Conservation (phyloP, 2,329 filamentous ascomycete genomes). For the Colletotrichum shisoi region DNA sequence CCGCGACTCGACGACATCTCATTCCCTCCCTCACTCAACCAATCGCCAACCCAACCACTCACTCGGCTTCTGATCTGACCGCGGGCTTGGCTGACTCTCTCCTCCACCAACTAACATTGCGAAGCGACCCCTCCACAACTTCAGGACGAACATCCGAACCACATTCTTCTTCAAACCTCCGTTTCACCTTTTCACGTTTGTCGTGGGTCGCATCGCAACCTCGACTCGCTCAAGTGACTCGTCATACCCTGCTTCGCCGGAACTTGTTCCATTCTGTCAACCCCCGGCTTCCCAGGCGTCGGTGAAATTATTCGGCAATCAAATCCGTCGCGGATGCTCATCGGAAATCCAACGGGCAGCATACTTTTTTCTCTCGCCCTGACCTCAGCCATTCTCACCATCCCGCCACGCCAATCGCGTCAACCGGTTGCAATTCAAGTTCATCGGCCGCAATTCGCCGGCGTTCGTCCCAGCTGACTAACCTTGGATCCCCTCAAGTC, state of each 20-base stretch:
- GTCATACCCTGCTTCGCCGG: constrained; percentile 13
- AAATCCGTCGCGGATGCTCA: neutral
- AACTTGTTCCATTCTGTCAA: constrained; percentile 9
- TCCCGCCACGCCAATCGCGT: constrained; percentile 5
- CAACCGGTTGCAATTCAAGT: neutral
- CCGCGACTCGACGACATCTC: neutral
- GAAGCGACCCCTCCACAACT: constrained; percentile 16
- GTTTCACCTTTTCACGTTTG: constrained; percentile 31
- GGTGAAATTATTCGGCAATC: constrained; percentile 5
- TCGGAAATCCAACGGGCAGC: neutral
- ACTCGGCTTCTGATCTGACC: neutral
- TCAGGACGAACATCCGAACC: constrained; percentile 34
- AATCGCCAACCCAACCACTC: neutral
- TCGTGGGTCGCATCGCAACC: constrained; percentile 25
- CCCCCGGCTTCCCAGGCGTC: neutral
- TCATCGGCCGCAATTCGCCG: neutral
- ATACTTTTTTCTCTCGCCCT: neutral
- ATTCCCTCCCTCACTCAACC: neutral
- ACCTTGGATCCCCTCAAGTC: neutral
- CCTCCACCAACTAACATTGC: constrained; percentile 15
- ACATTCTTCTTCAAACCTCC: constrained; percentile 31
- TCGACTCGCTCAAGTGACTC: constrained; percentile 9
- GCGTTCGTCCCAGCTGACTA: constrained; percentile 9
- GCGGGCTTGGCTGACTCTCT: constrained; percentile 12
- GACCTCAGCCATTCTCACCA: neutral